Evolutionary conservation across 352 stramenopile genomes (phyloP), one percentile per base, ranked within the genome.

Genomic region (Phytophthora chlamydospora): DNA sequence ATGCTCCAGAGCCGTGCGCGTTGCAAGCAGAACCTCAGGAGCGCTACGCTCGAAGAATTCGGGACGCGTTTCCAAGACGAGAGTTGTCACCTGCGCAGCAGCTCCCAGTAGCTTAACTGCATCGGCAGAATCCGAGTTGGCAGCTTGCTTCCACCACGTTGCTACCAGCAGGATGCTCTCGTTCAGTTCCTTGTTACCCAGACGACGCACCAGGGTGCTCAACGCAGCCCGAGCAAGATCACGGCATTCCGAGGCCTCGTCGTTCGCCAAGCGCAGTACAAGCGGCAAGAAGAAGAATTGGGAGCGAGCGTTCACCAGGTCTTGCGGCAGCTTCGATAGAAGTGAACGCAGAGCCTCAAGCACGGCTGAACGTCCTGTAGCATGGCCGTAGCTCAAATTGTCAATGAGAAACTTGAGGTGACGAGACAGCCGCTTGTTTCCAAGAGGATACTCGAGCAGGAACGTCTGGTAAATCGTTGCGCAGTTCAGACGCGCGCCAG

Each of bases 191-290:
- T 97, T 91, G 66, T 91, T 96, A 43, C 89, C 89, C 33, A 98
- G 79, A 45, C 96, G 89, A 56, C 83, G 81, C 32, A 98, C 65
- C 3, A 98, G 79, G 21, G 81, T 84, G 39, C 66, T 83, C 34
- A 99, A 90, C 36, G 79, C 84, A 33, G 89, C 75, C 6, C 83
- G 71, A 7, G 96, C 82, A 4, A 93, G 75, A 41, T 92, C 72
- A 44, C 95, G 90, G 61, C 96, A 99, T 50, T 78, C 79, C 1
- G 85, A 83, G 3, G 91, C 88, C 31, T 98, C 92, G 56, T 99
- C 97, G 65, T 99, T 99, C 0, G 94, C 91, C 24, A 99, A 64
- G 46, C 97, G 96, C 32, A 99, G 73, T 45, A 99, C 95, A n/a
- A 98, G 77, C 33, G 96, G 96, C 45, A 99, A 68, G 52, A 99